phyloP scores from a whole-genome alignment of 768 basidiomycete species.

The Saitozyma sp. region DNA sequence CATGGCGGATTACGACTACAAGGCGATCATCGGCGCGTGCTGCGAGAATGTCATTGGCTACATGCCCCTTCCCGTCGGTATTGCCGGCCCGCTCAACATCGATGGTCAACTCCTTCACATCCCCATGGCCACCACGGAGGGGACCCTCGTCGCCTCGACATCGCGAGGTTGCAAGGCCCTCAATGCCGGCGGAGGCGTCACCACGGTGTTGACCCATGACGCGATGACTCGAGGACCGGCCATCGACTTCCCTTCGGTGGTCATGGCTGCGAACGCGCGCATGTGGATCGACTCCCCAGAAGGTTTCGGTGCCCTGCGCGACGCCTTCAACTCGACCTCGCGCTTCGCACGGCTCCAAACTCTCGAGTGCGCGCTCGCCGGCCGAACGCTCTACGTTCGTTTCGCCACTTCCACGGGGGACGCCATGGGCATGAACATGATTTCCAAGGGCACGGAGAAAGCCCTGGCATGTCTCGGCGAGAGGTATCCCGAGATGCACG shows the following conservation, averaged over 20 bases:
- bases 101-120: slow-evolving; percentile 83
- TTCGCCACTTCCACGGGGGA: slow-evolving; percentile 95
- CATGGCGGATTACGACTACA: slow-evolving; percentile 84
- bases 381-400: slow-evolving; percentile 86
- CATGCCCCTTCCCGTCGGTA: slow-evolving; percentile 91
- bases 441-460: slow-evolving; percentile 95
- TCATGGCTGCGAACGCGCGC: slow-evolving; percentile 77
- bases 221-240: slow-evolving; percentile 99
- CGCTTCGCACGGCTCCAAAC: slow-evolving; percentile 83
- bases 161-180: slow-evolving; percentile 97
- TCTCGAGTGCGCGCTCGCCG: slow-evolving; percentile 87
- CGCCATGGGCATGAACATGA: slow-evolving; percentile 99
- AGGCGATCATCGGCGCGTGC: slow-evolving; percentile 89
- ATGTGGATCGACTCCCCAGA: slow-evolving; percentile 82
- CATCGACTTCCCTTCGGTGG: slow-evolving; percentile 84
- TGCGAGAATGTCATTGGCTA: slow-evolving; percentile 99
- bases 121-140: slow-evolving; percentile 99
- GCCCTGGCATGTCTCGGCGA: slow-evolving; percentile 71
- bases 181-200: slow-evolving; percentile 92
- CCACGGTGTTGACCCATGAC: slow-evolving; percentile 86
- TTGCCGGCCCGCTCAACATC: slow-evolving; percentile 90
- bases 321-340: slow-evolving; percentile 90
- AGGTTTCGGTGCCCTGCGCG: slow-evolving; percentile 71
- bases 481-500: slow-evolving; percentile 85
- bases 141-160: slow-evolving; percentile 94